Evolutionary conservation across 345 rosid genomes (phyloP), one percentile per base, ranked within the genome.

Genomic region (Lagerstroemia speciosa): DNA sequence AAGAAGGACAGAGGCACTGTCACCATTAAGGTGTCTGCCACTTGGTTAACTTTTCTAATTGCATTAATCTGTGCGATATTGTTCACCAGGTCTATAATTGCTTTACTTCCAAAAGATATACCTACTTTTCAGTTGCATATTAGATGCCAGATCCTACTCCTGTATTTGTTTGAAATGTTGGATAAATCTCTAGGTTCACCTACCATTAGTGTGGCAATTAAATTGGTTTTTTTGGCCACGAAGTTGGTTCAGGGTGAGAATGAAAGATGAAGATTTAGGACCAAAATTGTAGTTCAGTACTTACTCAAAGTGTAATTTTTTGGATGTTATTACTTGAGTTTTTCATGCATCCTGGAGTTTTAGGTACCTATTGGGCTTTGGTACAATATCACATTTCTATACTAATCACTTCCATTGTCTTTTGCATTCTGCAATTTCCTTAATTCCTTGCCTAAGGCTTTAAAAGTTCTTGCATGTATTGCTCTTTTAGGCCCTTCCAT

Each of bases 1-100:
- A 90, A 92, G 83, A 92, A 87, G 78, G 99, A 95, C 70, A 79
- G 99, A 83, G 97, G 99, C 82, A 95, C 78, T 58, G 66, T 85
- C 68, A 84, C 89, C 65, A 73, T 92, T 37, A 88, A 90, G 99
- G 99, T 95, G 73, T 40, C 55, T 3, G 40, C 24, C 14, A 8
- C 15, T 5, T 4, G 48, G 55, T 34, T 58, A 36, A 33, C 45
- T 17, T 17, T 22, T 17, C 26, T 10, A 20, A 32, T 63, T 45
- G 7, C 3, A 22, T 20, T 30, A 16, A 33, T 33, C 29, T 33
- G 64, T 8, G 7, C 2, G 20, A 27, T 58, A 58, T 50, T 53
- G 24, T n/a, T 20, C 3, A n/a, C 5, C 14, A 6, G 4, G n/a
- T 48, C 17, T 48, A n/a, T 41, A 15, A 15, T 48, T 20, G 17